These are phyloP conservation scores for Zygnema circumcarinatum DNA, from an alignment of 139 green algal species.

Conservation along the genomic window DNA sequence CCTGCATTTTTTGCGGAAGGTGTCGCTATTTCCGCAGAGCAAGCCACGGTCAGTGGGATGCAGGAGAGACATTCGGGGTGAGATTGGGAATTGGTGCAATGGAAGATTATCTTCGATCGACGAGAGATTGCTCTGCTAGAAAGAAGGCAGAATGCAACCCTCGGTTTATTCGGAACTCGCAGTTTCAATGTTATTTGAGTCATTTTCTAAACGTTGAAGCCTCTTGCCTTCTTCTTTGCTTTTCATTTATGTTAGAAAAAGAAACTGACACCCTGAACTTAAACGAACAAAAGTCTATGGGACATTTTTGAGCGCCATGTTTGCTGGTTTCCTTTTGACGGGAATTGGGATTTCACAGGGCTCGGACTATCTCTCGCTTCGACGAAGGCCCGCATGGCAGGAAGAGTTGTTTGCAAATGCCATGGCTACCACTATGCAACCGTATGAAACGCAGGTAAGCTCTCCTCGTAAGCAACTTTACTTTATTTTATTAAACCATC, in stretches of 20 bases:
- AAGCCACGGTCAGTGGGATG: background rate
- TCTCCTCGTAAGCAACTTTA: background rate
- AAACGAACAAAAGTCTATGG: no score
- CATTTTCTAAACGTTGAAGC: background rate
- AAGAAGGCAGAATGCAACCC: background rate
- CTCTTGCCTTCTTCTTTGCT: background rate
- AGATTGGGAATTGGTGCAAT: no score
- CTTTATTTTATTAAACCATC: background rate
- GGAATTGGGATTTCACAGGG: background rate
- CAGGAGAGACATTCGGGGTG: no score
- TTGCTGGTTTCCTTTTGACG: no score
- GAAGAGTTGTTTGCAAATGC: constrained; percentile 35
- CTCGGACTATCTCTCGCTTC: background rate
- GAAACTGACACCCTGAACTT: background rate
- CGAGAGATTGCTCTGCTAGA: background rate
- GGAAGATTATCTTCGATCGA: background rate
- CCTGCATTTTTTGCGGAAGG: background rate
- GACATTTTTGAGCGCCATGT: no score
- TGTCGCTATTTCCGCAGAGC: background rate
- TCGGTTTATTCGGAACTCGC: background rate
- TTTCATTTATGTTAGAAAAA: background rate
- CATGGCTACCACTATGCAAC: constrained; percentile 43
- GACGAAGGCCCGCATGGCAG: background rate
- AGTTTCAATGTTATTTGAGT: background rate
- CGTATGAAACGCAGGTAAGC: constrained; percentile 29